A percentile compares a stretch with the other conserved stretches of the same genome.
Evolutionary conservation across 306 rosid species (phyloP).

Genomic region (Vicia sativa): DNA sequence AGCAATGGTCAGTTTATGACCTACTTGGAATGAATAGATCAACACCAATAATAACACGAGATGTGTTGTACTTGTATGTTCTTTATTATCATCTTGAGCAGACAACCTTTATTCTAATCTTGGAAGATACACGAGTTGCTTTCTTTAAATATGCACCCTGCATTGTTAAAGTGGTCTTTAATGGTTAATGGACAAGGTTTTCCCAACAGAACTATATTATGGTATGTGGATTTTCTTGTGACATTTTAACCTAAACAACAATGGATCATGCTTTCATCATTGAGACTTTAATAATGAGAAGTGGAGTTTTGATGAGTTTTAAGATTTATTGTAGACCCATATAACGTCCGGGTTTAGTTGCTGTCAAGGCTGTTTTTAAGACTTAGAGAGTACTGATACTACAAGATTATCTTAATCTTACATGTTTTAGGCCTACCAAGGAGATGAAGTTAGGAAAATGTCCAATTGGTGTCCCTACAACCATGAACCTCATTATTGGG

Average conservation of each 20-base stretch:
- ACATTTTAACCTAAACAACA: slow-evolving; percentile 35
- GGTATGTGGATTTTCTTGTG: slow-evolving; percentile 24
- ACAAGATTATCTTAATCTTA: slow-evolving; percentile 25
- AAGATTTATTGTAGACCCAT: slow-evolving; percentile 26
- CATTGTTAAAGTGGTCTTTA: slow-evolving; percentile 59
- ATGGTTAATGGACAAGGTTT: slow-evolving; percentile 73
- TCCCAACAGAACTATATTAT: slow-evolving; percentile 35
- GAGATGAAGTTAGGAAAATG: slow-evolving; percentile 16
- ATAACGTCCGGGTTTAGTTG: slow-evolving; percentile 39
- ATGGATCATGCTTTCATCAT: slow-evolving; percentile 39
- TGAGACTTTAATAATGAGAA: slow-evolving; percentile 26
- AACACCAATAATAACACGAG: not conserved
- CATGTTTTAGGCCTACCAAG: slow-evolving; percentile 42
- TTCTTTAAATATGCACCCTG: slow-evolving; percentile 68
- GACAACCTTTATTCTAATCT: slow-evolving; percentile 34
- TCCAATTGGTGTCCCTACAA: slow-evolving; percentile 49
- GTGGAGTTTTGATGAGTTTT: slow-evolving; percentile 37
- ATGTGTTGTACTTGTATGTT: slow-evolving; percentile 36
- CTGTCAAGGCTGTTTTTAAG: slow-evolving; percentile 40
- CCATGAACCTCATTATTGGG: slow-evolving; percentile 18
- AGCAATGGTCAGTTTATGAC: not conserved
- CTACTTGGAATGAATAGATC: slow-evolving; percentile 11
- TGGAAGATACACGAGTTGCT: slow-evolving; percentile 58
- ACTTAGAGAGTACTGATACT: slow-evolving; percentile 28
- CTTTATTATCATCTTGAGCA: slow-evolving; percentile 44